Base-by-base conservation (phyloP, 495 filamentous ascomycete genomes). In the Monascus purpureus region DNA sequence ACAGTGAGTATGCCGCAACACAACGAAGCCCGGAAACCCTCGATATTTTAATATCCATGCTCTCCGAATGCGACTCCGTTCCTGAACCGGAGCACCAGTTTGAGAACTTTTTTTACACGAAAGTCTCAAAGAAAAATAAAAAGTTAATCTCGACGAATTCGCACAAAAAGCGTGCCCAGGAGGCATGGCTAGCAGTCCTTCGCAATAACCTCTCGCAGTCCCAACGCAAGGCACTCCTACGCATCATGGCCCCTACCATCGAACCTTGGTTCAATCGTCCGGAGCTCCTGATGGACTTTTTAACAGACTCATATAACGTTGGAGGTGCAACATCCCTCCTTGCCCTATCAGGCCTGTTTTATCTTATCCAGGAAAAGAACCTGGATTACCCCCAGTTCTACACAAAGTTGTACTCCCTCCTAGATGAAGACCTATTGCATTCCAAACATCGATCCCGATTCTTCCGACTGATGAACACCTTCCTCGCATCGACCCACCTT, bases 331-430 rank as follows among this genome's bases (percentile, higher is more conserved):
- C 70, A 6, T 84, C 90, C 3, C 71, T 96, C 2, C 68, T 94
- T 15, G 86, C 92, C 2, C 67, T 99, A 0, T 92, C 85, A 4
- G 88, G 90, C 24, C 73, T 99, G 13, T 99, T 93, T 63, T 85
- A 94, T 48, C 75, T 99, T 24, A 94, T 96, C 35, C 77, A 81
- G 41, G 73, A 82, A 43, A 81, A 81, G 42, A 96, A 99, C 50
- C 68, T 99, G 22, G 92, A 96, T 57, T 96, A 96, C 57, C 92
- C 90, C 0, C 70, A 75, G 17, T 99, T 99, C 67, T 99, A 88
- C 61, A 55, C 65, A 18, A 95, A 93, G 49, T 69, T 99, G 4
- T 99, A 99, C 56, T 88, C 83, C 0, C 65, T 96, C 9, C 67
- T 96, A 5, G 80, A 94, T 50, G 68, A 73, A 12, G 73, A 82